Conservation (phyloP, 495 filamentous ascomycete genomes). For the Penicillium waksmanii region DNA sequence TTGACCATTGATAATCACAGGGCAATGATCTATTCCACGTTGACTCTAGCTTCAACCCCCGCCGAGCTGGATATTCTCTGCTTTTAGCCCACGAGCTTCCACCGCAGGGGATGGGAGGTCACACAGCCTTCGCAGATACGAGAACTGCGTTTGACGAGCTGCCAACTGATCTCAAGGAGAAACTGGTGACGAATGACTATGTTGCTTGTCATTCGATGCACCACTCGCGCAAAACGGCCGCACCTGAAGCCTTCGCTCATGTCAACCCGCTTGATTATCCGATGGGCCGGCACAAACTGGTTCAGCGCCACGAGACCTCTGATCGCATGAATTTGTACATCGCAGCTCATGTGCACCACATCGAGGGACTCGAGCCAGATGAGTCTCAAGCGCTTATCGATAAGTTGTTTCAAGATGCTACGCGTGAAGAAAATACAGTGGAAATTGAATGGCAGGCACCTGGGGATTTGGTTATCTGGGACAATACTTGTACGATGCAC, state of each 20-base stretch:
- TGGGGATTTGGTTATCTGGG: slow-evolving; percentile 61
- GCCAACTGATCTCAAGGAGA: slow-evolving; percentile 34
- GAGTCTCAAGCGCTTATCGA: slow-evolving; percentile 44
- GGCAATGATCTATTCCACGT: slow-evolving; percentile 62
- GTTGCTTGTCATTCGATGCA: slow-evolving; percentile 55
- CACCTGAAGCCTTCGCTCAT: slow-evolving; percentile 52
- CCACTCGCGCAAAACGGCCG: slow-evolving; percentile 55
- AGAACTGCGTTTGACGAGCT: slow-evolving; percentile 57
- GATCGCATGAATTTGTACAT: slow-evolving; percentile 57
- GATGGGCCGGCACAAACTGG: slow-evolving; percentile 53
- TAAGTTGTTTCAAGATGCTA: slow-evolving; percentile 47
- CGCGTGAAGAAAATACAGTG: slow-evolving; percentile 52
- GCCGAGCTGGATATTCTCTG: slow-evolving; percentile 57
- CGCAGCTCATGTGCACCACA: slow-evolving; percentile 57
- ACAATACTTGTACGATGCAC: slow-evolving; percentile 59
- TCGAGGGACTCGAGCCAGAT: slow-evolving; percentile 47
- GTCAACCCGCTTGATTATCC: slow-evolving; percentile 42
- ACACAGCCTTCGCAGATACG: slow-evolving; percentile 61
- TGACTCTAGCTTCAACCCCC: slow-evolving; percentile 61
- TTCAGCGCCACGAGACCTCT: slow-evolving; percentile 55
- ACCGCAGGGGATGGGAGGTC: slow-evolving; percentile 51
- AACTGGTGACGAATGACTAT: slow-evolving; percentile 48
- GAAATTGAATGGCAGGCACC: slow-evolving; percentile 50
- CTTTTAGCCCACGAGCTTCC: slow-evolving; percentile 55
- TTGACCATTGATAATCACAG: slow-evolving; percentile 10